A percentile compares a stretch with the other conserved stretches of the same genome.
These are phyloP conservation scores for Syncephalastrum sp. DNA, from an alignment of 371 early-diverging fungal species.

Conservation along the genomic window DNA sequence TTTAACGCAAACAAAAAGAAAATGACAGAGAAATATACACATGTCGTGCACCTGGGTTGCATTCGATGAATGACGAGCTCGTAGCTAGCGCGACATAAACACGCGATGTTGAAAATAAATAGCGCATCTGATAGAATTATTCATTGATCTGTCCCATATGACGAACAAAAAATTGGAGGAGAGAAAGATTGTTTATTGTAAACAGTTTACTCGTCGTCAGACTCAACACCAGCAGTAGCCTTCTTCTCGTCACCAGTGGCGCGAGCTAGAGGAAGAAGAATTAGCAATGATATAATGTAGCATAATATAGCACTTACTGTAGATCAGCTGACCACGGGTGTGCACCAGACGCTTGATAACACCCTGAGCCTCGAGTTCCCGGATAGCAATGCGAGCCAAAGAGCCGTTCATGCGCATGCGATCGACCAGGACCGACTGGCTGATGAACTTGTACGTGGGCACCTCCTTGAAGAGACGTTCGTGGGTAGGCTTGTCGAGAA, in stretches of 20 bases:
- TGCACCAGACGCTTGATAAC: slow-evolving; percentile 86
- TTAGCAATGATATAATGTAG: too few relatives aligned
- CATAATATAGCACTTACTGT: slow-evolving; percentile 54
- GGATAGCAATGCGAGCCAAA: slow-evolving; percentile 93
- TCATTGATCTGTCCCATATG: too few relatives aligned
- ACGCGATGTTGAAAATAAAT: too few relatives aligned
- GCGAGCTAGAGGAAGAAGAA: slow-evolving; percentile 42
- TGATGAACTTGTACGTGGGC: slow-evolving; percentile 98
- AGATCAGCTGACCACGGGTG: slow-evolving; percentile 93
- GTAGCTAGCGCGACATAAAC: too few relatives aligned
- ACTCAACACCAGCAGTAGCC: slow-evolving; percentile 30
- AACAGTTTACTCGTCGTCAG: slow-evolving; percentile 27
- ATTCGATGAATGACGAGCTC: too few relatives aligned
- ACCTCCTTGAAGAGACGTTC: slow-evolving; percentile 98
- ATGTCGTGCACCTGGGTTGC: too few relatives aligned
- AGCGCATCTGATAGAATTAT: too few relatives aligned
- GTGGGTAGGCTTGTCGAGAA: slow-evolving; percentile 88
- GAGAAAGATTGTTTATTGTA: slow-evolving; percentile 8
- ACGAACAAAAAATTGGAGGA: not conserved
- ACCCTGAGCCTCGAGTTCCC: slow-evolving; percentile 89
- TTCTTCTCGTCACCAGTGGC: slow-evolving; percentile 77
- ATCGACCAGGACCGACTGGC: slow-evolving; percentile 97
- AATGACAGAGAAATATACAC: too few relatives aligned
- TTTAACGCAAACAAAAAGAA: too few relatives aligned
- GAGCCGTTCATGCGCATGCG: slow-evolving; percentile 97